Evolutionary conservation across 495 filamentous ascomycete species (phyloP), one percentile per base, ranked within the genome.

Genomic region (Glonium stellatum): DNA sequence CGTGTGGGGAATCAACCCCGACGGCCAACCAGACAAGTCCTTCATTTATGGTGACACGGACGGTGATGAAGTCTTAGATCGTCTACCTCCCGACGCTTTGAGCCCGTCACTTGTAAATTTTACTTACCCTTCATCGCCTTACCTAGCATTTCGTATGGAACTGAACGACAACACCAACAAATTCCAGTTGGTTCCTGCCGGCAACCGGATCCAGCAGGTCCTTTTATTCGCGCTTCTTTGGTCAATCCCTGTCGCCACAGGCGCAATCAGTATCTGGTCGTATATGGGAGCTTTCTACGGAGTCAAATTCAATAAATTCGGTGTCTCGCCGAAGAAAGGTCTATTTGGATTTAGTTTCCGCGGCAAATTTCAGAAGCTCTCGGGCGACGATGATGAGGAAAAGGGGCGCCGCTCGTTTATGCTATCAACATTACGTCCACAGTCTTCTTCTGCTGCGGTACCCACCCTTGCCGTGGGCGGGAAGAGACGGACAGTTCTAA

Each of bases 201-300:
- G 85, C 1, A 81, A 78, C 13, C 67, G 79, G 39, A 76, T 75
- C 21, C 58, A 74, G n/a, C 85, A 88, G 67, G 74, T 88, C 56
- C 69, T 74, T 5, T 64, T 88, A 6, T 85, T 79, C 65, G 68
- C 82, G 27, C 70, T 87, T 8, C 72, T 87, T n/a, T 76, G 72
- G 64, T 56, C 84, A 36, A 66, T 86, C 5, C 85, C 85, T 0
- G 58, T 82, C 15, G 4, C 76, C 4, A 78, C 77, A 4, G 84
- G 75, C 9, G 66, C 65, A 0, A 61, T 77, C 13, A 81, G 77
- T 22, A 77, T 83, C 1, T 86, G 77, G 67, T 66, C 80, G 1
- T 88, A 85, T 75, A 78, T 83, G 74, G 79, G 79, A 57, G 79
- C 79, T 18, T 88, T 87, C 71, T 88, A 87, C 71, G 78, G 81